Conservation (phyloP, 768 basidiomycete genomes). For the Amanita molliuscula region DNA sequence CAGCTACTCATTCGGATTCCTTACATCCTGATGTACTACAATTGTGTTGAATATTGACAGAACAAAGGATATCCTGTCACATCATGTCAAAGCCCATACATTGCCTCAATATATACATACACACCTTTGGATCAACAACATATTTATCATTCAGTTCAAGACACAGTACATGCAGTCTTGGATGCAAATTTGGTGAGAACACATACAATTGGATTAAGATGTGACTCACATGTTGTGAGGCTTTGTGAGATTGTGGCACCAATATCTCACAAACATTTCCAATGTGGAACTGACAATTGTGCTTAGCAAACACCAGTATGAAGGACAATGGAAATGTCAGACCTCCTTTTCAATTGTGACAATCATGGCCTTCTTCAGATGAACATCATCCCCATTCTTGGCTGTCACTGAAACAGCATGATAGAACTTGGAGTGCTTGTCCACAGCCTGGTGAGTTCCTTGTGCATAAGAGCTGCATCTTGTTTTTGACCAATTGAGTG, state of each 20-base stretch:
- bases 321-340: background rate
- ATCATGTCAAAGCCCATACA: slow-evolving; percentile 13
- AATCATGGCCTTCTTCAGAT: background rate
- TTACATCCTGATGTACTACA: slow-evolving; percentile 12
- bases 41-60: slow-evolving; percentile 18
- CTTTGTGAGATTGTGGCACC: background rate
- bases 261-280: background rate
- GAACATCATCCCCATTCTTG: background rate
- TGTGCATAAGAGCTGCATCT: background rate
- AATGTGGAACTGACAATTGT: background rate
- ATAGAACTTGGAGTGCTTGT: background rate
- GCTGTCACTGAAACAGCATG: background rate
- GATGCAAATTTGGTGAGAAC: slow-evolving; percentile 1
- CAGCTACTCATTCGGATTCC: slow-evolving; percentile 2
- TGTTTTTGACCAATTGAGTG: background rate
- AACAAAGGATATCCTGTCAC: slow-evolving; percentile 14
- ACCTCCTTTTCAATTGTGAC: background rate
- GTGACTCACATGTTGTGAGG: background rate
- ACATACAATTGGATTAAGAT: slow-evolving; percentile 1
- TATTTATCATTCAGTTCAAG: background rate
- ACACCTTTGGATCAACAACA: slow-evolving; percentile 1
- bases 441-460: background rate
- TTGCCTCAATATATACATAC: slow-evolving; percentile 17
- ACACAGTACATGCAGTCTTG: background rate
- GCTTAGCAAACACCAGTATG: background rate